A percentile compares a stretch with the other conserved stretches of the same genome.
phyloP scores from a whole-genome alignment of 2,329 filamentous ascomycete species.

The Fonsecaea nubica region DNA sequence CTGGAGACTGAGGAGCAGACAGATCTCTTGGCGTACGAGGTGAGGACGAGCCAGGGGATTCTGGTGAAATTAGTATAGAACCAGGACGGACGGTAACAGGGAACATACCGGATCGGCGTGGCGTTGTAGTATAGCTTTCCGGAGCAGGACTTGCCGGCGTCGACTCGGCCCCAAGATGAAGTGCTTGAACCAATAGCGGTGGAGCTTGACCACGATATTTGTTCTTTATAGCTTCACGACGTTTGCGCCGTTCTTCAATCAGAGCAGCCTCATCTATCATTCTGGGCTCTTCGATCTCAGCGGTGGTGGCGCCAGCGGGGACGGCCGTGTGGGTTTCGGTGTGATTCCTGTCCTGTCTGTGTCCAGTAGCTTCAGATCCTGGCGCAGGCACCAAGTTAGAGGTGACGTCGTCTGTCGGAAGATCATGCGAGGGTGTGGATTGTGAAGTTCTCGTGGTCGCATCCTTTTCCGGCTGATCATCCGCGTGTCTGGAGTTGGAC shows the following conservation, averaged over 20 bases:
- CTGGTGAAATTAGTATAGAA: constrained; percentile 46
- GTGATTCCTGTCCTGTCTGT: constrained; percentile 9
- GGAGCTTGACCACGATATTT: constrained; percentile 76
- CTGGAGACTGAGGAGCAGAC: constrained; percentile 59
- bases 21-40: constrained; percentile 59
- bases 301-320: constrained; percentile 33
- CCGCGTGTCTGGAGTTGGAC: constrained; percentile 1
- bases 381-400: constrained; percentile 8
- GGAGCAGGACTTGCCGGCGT: constrained; percentile 60
- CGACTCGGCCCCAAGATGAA: constrained; percentile 68
- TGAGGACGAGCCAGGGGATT: constrained; percentile 49
- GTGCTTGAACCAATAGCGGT: constrained; percentile 75
- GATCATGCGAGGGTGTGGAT: neutral
- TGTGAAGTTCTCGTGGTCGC: neutral
- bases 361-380: neutral
- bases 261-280: constrained; percentile 80
- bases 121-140: constrained; percentile 41
- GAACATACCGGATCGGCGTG: constrained; percentile 48
- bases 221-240: constrained; percentile 82
- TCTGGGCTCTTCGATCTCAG: constrained; percentile 57
- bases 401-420: neutral
- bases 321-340: constrained; percentile 22
- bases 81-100: constrained; percentile 47
- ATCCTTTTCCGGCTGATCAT: neutral
- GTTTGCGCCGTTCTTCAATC: constrained; percentile 82